These are phyloP conservation scores for Cytospora paraplurivora DNA, from an alignment of 2,329 filamentous ascomycete genomes.

Conservation along the genomic window DNA sequence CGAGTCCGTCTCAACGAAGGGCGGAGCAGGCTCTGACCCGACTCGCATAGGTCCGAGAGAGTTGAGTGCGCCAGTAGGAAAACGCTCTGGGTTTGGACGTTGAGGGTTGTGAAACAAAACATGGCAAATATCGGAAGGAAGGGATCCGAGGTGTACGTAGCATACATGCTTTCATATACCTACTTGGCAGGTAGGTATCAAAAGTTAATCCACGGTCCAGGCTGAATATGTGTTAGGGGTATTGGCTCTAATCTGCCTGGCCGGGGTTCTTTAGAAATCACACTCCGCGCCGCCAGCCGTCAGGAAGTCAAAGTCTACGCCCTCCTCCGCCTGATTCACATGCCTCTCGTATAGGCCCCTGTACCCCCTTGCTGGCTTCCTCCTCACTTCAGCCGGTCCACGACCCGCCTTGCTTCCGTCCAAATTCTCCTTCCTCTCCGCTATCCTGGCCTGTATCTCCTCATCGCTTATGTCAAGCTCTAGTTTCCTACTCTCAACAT, in stretches of 20 bases:
- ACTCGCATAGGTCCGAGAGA: not conserved
- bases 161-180: too few species aligned
- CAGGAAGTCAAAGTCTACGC: slow-evolving; percentile 64
- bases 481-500: slow-evolving; percentile 67
- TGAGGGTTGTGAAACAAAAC: not conserved
- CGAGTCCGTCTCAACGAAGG: not conserved
- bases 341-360: slow-evolving; percentile 59
- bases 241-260: not conserved
- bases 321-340: slow-evolving; percentile 62
- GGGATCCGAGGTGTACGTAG: not conserved
- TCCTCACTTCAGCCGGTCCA: slow-evolving; percentile 29
- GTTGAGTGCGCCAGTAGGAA: not conserved
- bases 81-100: not conserved
- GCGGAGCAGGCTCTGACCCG: slow-evolving; percentile 2
- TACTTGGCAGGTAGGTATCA: too few species aligned
- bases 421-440: slow-evolving; percentile 51
- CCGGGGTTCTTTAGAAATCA: not conserved
- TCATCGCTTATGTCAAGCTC: slow-evolving; percentile 64
- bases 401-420: slow-evolving; percentile 34
- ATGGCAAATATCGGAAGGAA: not conserved
- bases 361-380: slow-evolving; percentile 53
- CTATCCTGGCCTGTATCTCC: slow-evolving; percentile 65
- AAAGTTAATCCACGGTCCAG: not conserved
- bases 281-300: slow-evolving; percentile 44
- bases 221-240: not conserved